Base-by-base conservation (phyloP, 106 monocot genomes). In the Hemerocallis citrina region DNA sequence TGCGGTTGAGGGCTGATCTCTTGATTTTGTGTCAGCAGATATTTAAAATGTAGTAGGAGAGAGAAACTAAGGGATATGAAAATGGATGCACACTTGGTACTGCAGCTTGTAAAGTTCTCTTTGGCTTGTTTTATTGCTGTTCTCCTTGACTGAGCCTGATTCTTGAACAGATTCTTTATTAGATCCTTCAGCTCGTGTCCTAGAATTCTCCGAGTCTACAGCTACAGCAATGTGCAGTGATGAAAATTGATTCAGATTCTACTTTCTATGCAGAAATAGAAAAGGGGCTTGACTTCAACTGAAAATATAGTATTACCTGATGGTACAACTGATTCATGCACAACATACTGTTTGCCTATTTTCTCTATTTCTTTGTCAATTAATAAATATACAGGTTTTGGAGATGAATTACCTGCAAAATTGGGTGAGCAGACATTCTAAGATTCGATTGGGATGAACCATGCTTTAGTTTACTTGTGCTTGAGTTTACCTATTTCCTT, bases 141-240 rank as follows among this genome's bases (percentile, higher is more conserved):
- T 16, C 31, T 77, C 77, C 66, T 70, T 74, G 1, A 70, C 40
- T 31, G 74, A 77, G 24, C 77, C 68, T 1, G 67, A 63, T 35
- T 38, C 71, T 70, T 43, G 35, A 44, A 59, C 34, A 54, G 67
- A 32, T 20, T 79, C 78, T 23, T 28, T 62, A 52, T 46, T 61
- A 20, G 32, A 55, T 8, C 37, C 68, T 33, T 71, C 75, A 20
- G 55, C 49, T 35, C 20, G 70, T 15, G 34, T 21, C 23, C 19
- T 44, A 65, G 40, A 27, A 64, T 62, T n/a, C 22, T n/a, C 35
- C 57, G 37, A 41, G 67, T 60, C 61, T 24, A 40, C 51, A 37
- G 28, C 68, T 61, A 17, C 22, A 55, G 55, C n/a, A n/a, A n/a
- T n/a, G n/a, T n/a, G n/a, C n/a, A n/a, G n/a, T 27, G 37, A 12